Evolutionary conservation across 1,284 basidiomycete species (phyloP), one percentile per base, ranked within the genome.

Genomic region (Rhodotorula sp.): DNA sequence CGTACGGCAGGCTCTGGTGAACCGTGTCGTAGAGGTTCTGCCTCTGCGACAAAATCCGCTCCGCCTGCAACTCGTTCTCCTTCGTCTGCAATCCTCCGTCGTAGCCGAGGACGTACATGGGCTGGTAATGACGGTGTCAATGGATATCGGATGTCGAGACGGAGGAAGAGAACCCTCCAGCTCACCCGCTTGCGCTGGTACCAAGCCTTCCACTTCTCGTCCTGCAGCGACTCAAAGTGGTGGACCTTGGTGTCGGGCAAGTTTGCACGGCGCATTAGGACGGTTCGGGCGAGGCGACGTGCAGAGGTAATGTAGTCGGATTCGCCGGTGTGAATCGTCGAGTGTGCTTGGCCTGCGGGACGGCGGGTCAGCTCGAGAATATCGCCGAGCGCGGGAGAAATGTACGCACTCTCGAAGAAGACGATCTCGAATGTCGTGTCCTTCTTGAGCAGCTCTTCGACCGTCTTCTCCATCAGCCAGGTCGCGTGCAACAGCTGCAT

Each of bases 401-500:
- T 15, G 5, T 44, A 76, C 82, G 53, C 62, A 86, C 88, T 82
- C 64, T 85, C 78, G 81, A 84, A 89, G 76, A 89, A 89, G 9
- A 86, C 85, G 36, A 89, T 79, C 46, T 88, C 86, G 67, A 88
- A 88, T n/a, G 82, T 82, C 0, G 85, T 84, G 2, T 81, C 81
- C 15, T 87, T 83, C 36, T 79, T 81, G 17, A 80, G 77, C 68
- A 88, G 84, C 51, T 87, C 82, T 6, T 81, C 64, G 1, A 89
- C 75, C 5, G 82, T 78, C 34, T 80, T 78, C 76, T 89, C 88
- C 46, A 89, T 80, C 6, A 80, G 77, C 66, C 85, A 82, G 36
- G 84, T 79, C 4, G 87, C 88, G 76, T 89, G 88, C 0, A 87
- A 65, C 51, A 87, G 82, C 76, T 89, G 88, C 67, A 88, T 87